Base-by-base conservation (phyloP, 495 filamentous ascomycete genomes). In the Penicillium robsamsonii region DNA sequence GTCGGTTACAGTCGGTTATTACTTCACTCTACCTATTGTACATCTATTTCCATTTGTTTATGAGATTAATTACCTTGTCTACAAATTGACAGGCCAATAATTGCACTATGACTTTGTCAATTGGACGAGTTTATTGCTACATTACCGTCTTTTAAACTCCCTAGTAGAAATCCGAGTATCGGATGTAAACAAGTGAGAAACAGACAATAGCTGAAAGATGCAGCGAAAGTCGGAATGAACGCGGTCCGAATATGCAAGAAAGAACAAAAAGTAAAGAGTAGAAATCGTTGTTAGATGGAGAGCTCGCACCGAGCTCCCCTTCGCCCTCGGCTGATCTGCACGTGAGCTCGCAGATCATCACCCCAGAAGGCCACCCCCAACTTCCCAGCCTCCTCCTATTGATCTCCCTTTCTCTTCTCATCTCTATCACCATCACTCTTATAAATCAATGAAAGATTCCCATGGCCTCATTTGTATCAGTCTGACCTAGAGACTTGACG, bases 401-500 rank as follows among this genome's bases (percentile, higher is more conserved):
- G 22, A 17, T 42, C 40, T 43, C 20, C 11, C 41, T 17, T 10
- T 41, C n/a, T 22, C 40, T 42, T 17, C 3, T 20, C 40, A 12
- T 22, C 2, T 18, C 5, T 5, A 1, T 22, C 18, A 6, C 20
- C 10, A 43, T 43, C 20, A 22, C 18, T 20, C 20, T 22, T 5
- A 12, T 17, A 4, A 30, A 48, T 48, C 29, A 52, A 10, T 29
- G 24, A 13, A 27, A 54, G 29, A 17, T 37, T 12, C 33, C 52
- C n/a, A 29, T 33, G 13, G 31, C 20, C 59, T 75, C 72, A 10
- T 48, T 43, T 46, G 63, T 73, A 62, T 94, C 90, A 0, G 78
- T 78, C 30, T 74, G 66, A 46, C 84, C 75, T 24, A 94, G 60
- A 41, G 81, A 80, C 29, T 67, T 74, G 22, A 74, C 72, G 2